Evolutionary conservation across 306 rosid species (phyloP), one percentile per base, ranked within the genome.

Genomic region (Pyrus pyrifolia): DNA sequence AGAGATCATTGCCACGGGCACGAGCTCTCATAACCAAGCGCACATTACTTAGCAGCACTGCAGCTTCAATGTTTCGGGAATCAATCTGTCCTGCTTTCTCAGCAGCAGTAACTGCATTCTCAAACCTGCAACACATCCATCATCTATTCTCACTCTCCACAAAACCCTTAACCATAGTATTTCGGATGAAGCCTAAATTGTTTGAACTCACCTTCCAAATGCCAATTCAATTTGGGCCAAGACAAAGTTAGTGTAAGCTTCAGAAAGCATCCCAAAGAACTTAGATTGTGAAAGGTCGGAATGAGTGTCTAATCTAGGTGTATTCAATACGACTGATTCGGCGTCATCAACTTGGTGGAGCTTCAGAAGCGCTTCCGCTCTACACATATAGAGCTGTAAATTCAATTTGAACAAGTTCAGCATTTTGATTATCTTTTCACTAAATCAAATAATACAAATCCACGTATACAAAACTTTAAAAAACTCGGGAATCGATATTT

Each of bases 371-470:
- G 98, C 97, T 87, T 95, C 97, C 67, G 87, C 97, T 90, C 96
- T 95, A 92, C 98, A 89, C 90, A 89, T 84, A 82, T 86, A 86
- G 90, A 92, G 93, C 98, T 95, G 98, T 87, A 88, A 84, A 89
- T 88, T 81, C 89, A 88, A 84, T 88, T 86, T 85, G 88, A 88
- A 90, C 85, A 76, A 72, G 84, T 85, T 88, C 87, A 89, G 88
- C 81, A 76, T 57, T 83, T 85, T 57, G 29, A 64, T 71, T 49
- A 29, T 30, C 45, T 29, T 61, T 33, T 8, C 46, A 52, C 11
- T 12, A 21, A 22, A 8, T 3, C 68, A 57, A 46, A 7, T 35
- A 19, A 55, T 42, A 33, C 33, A 71, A 35, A 62, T 13, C 42
- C 8, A 22, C 49, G 14, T 27, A 61, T 60, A 19, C 4, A 35